Evolutionary conservation across 2,329 filamentous ascomycete genomes (phyloP).

Genomic region (Cladophialophora bantiana): DNA sequence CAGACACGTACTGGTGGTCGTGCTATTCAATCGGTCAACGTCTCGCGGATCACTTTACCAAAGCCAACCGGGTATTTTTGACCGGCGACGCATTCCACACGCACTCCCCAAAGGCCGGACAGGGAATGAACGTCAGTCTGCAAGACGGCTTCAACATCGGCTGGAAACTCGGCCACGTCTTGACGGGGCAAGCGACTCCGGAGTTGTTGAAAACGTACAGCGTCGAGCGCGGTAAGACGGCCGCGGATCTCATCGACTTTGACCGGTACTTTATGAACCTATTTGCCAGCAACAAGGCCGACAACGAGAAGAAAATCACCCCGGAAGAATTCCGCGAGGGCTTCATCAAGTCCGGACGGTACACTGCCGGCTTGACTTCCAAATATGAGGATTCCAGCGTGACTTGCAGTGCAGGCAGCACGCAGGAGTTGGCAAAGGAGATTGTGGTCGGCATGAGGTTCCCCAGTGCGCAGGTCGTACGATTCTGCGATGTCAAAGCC

Average conservation of each 20-base stretch:
- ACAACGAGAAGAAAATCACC: conserved; percentile 44
- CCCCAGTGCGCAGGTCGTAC: conserved; percentile 64
- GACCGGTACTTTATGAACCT: conserved; percentile 62
- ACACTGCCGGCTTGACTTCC: conserved; percentile 66
- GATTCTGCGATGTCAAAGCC: conserved; percentile 65
- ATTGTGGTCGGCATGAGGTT: conserved; percentile 57
- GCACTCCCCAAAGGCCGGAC: conserved; percentile 74
- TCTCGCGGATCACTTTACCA: conserved; percentile 72
- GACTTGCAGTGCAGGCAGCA: conserved; percentile 48
- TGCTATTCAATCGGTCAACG: conserved; percentile 75
- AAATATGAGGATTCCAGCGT: conserved; percentile 61
- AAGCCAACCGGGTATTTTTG: conserved; percentile 70
- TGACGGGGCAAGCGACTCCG: conserved; percentile 53
- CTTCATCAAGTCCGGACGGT: conserved; percentile 65
- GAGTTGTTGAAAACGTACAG: conserved; percentile 62
- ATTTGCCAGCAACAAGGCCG: conserved; percentile 55
- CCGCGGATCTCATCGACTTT: conserved; percentile 66
- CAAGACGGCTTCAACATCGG: conserved; percentile 69
- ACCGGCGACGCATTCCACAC: conserved; percentile 73
- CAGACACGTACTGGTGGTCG: conserved; percentile 71
- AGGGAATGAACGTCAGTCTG: conserved; percentile 62
- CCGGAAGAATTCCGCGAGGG: conserved; percentile 61
- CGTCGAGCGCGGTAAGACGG: conserved; percentile 60
- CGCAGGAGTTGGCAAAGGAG: conserved; percentile 47
- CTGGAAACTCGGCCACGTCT: conserved; percentile 63